Percentiles rank a stretch among this genome's conserved stretches.
These are phyloP conservation scores for Alternaria gansuensis DNA, from an alignment of 2,329 filamentous ascomycete species.

Conservation along the genomic window DNA sequence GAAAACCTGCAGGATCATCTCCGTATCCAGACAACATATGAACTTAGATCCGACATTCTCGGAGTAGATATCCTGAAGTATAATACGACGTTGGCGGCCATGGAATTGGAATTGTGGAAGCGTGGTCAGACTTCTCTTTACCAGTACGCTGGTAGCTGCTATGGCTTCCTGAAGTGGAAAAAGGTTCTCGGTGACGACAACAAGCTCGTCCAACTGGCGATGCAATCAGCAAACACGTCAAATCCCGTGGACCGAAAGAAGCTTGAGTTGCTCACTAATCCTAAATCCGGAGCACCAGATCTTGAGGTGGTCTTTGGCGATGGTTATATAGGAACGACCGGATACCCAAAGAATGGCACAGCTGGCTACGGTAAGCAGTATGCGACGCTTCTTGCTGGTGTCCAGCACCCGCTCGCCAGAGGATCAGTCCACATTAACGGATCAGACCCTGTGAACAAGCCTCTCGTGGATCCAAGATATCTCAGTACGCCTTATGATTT, in stretches of 20 bases:
- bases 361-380: constrained; percentile 32
- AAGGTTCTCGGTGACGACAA: constrained; percentile 44
- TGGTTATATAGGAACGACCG: constrained; percentile 54
- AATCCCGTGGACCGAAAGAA: constrained; percentile 30
- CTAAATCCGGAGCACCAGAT: constrained; percentile 47
- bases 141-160: constrained; percentile 53
- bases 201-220: constrained; percentile 21
- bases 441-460: constrained; percentile 21
- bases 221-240: constrained; percentile 21
- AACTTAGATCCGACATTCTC: constrained; percentile 27
- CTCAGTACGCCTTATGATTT: constrained; percentile 32
- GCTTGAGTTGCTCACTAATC: constrained; percentile 46
- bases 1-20: constrained; percentile 39
- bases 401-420: constrained; percentile 45
- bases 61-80: constrained; percentile 32
- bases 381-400: constrained; percentile 41
- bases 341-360: constrained; percentile 40
- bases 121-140: constrained; percentile 47
- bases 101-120: constrained; percentile 52
- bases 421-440: constrained; percentile 34
- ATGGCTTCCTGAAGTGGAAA: constrained; percentile 56
- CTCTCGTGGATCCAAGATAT: constrained; percentile 36
- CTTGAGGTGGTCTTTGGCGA: constrained; percentile 58
- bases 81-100: constrained; percentile 44
- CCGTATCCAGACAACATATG: constrained; percentile 32